Evolutionary conservation across 2,329 filamentous ascomycete species (phyloP).

Genomic region (Pleurostoma richardsiae): DNA sequence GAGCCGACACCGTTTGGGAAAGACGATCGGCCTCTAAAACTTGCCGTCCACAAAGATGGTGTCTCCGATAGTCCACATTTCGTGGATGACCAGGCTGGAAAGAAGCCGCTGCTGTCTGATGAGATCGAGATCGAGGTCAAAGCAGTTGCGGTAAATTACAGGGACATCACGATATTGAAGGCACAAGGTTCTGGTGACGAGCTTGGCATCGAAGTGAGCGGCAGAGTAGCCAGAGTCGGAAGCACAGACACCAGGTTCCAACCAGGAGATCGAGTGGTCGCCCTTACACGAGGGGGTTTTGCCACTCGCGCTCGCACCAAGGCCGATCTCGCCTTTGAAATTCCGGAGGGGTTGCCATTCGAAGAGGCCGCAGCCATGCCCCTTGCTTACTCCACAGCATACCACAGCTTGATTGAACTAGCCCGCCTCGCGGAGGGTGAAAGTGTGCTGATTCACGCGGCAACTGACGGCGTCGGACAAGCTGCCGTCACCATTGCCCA

Average conservation of each 20-base stretch:
- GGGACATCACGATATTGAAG: slow-evolving; percentile 10
- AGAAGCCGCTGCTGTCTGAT: slow-evolving; percentile 15
- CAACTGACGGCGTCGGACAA: slow-evolving; percentile 31
- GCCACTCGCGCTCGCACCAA: slow-evolving; percentile 25
- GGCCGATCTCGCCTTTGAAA: slow-evolving; percentile 24
- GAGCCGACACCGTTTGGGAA: slow-evolving; percentile 34
- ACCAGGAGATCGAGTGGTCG: slow-evolving; percentile 29
- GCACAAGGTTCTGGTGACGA: slow-evolving; percentile 21
- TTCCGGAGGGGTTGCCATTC: slow-evolving; percentile 30
- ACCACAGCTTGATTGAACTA: slow-evolving; percentile 30
- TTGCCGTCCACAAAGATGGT: slow-evolving; percentile 30
- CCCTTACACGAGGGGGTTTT: slow-evolving; percentile 26
- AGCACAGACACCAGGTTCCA: slow-evolving; percentile 14
- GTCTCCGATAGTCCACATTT: slow-evolving; percentile 34
- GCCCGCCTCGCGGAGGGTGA: slow-evolving; percentile 30
- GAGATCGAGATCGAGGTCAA: slow-evolving; percentile 8
- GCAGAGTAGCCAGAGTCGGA: slow-evolving; percentile 22
- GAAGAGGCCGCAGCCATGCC: slow-evolving; percentile 33
- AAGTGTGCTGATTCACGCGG: slow-evolving; percentile 32
- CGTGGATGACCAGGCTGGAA: slow-evolving; percentile 24
- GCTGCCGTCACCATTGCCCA: slow-evolving; percentile 31
- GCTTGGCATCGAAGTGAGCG: slow-evolving; percentile 34
- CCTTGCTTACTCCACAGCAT: slow-evolving; percentile 33
- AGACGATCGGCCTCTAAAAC: slow-evolving; percentile 23
- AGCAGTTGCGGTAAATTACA: slow-evolving; percentile 8